Evolutionary conservation across 257 asterid genomes (phyloP), one percentile per base, ranked within the genome.

Genomic region (Solanum megistacrolobum): DNA sequence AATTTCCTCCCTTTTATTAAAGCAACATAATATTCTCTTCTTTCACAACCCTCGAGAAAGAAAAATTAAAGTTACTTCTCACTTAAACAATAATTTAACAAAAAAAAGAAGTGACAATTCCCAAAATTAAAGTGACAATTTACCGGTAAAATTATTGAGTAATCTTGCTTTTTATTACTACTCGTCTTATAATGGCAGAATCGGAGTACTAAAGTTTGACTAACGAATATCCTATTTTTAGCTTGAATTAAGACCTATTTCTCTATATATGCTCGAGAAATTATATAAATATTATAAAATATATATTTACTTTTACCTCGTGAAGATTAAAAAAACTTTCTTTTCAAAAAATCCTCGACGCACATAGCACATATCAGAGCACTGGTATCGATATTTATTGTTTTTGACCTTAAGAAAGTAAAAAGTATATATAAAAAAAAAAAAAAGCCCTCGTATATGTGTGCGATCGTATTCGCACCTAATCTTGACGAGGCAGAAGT

Each of bases 401-500:
- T 7, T 55, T 55, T 55, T n/a, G 12, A 76, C 34, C 6, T 13
- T 3, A 25, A 25, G 4, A 78, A 21, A 31, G 66, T 5, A 18
- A 71, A 9, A 71, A 71, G 20, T 18, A 69, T 55, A 32, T 14
- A 71, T 14, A 29, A 21, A 23, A 29, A 29, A 0, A 0, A 32
- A 32, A 38, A 72, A 1, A 21, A 73, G 1, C 18, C 43, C 23
- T 52, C 12, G 5, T 20, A 55, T 5, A 46, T 27, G 85, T 81
- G 91, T 72, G 74, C 89, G 89, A 94, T 94, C 92, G 87, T 89
- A 91, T 94, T 94, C 95, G 92, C 93, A 95, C 98, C 96, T 90
- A 93, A 89, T 87, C 87, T 92, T 94, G 96, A 94, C 95, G 90
- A 92, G 88, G 94, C 92, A 91, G 90, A 81, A 52, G 86, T 89